Evolutionary conservation across 106 monocot species (phyloP).

Genomic region (Chionographis japonica): DNA sequence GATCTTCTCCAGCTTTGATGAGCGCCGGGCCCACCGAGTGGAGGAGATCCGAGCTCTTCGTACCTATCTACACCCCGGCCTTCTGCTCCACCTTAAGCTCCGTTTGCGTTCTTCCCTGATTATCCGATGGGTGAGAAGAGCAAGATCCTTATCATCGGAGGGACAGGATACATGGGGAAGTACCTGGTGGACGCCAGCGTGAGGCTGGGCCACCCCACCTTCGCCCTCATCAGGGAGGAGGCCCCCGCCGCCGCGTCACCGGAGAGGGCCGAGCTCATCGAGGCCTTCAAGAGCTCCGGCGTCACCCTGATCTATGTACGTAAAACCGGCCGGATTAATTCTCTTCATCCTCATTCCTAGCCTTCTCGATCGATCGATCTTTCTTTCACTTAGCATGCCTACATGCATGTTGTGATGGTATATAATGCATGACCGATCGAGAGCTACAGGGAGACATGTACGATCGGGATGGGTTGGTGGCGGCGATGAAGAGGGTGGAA

Average conservation of each 20-base stretch:
- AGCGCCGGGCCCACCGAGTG: no score
- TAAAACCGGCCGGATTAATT: no score
- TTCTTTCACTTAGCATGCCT: no score
- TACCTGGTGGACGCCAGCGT: slow-evolving; percentile 26
- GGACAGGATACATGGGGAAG: slow-evolving; percentile 28
- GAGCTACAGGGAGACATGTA: slow-evolving; percentile 40
- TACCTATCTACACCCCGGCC: no score
- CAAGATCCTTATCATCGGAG: slow-evolving; percentile 19
- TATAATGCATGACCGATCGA: neutral
- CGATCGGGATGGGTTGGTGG: slow-evolving; percentile 42
- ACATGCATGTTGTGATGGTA: no score
- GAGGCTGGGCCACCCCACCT: slow-evolving; percentile 18
- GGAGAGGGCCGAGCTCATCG: slow-evolving; percentile 15
- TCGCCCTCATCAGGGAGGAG: slow-evolving; percentile 16
- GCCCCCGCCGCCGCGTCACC: neutral
- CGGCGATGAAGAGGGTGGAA: slow-evolving; percentile 41
- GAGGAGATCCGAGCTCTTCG: no score
- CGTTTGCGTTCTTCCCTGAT: no score
- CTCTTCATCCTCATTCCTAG: no score
- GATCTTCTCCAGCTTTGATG: no score
- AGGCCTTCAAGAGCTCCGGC: slow-evolving; percentile 20
- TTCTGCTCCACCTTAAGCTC: no score
- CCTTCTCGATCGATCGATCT: no score
- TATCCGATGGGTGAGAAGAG: no score
- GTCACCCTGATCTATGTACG: slow-evolving; percentile 15